Conservation (phyloP, 371 early-diverging fungal genomes). For the Mortierella sp. region DNA sequence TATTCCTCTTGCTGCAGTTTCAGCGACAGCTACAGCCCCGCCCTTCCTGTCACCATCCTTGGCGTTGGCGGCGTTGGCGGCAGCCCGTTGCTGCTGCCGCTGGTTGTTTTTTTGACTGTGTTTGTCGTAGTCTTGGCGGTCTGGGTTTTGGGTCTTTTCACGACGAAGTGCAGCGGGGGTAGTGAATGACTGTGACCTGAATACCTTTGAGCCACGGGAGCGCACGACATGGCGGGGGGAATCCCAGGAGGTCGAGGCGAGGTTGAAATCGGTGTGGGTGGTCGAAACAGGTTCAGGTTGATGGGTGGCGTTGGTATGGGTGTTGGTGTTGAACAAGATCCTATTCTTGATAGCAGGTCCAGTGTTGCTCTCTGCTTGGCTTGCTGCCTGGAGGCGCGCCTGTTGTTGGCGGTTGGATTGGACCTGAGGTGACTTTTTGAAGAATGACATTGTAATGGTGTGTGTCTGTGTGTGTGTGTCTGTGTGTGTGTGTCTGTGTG, state of each 20-base stretch:
- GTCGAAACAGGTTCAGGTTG: constrained; percentile 39
- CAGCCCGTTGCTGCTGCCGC: constrained; percentile 31
- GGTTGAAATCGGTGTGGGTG: constrained; percentile 69
- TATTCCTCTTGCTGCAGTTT: constrained; percentile 1
- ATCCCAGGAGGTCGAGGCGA: constrained; percentile 66
- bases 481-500: no score
- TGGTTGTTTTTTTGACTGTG: constrained; percentile 46
- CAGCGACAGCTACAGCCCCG: constrained; percentile 11
- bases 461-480: not conserved
- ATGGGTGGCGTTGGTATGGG: not conserved
- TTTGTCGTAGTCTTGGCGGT: constrained; percentile 48
- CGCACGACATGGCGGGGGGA: constrained; percentile 78
- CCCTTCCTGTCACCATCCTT: constrained; percentile 37
- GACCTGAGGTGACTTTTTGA: constrained; percentile 31
- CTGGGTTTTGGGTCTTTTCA: constrained; percentile 62
- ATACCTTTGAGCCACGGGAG: constrained; percentile 66
- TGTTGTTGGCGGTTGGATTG: constrained; percentile 33
- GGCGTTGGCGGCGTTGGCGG: constrained; percentile 22
- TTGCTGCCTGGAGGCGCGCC: constrained; percentile 9
- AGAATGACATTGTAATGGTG: not conserved
- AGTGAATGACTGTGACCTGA: constrained; percentile 70
- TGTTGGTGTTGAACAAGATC: constrained; percentile 21
- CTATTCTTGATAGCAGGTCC: constrained; percentile 41
- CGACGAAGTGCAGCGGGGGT: constrained; percentile 82
- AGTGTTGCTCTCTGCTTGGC: not conserved